Evolutionary conservation across 140 eudicot species (phyloP), one percentile per base, ranked within the genome.

Genomic region (Erigeron philadelphicus): DNA sequence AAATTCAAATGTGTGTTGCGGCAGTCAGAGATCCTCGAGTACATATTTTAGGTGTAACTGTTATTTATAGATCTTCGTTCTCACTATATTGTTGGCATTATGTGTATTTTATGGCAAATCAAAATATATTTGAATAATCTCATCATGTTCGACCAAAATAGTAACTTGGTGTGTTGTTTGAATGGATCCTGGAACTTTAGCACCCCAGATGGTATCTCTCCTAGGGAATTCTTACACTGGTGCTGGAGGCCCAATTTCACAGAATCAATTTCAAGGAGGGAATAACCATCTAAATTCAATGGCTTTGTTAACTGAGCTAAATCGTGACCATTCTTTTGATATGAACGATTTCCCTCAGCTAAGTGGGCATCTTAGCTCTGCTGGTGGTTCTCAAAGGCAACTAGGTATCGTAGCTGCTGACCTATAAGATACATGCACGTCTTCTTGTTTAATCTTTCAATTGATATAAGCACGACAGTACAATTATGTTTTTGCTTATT

Each of bases 321-420:
- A 83, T 71, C 90, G 85, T 67, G 96, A 89, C 45, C 85, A 81
- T 84, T 78, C 96, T 61, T 87, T 89, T 69, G 96, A 89, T 71
- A 79, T 86, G 68, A 89, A 76, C 62, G 96, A 89, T 71, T 89
- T 89, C 72, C 91, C 96, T 66, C 96, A 89, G 82, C 76, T 89
- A 63, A 79, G 83, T 74, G 90, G 95, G 43, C 95, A 83, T 63
- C 84, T 85, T 82, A 82, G 74, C 60, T 86, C 96, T 64, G 83
- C 86, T 80, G 88, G 87, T 80, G 89, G 84, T 78, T 88, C 93
- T 66, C 96, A 89, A 77, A 85, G 91, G 64, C 96, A 89, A 61
- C 44, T 86, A 78, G 96, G 96, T 89, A 76, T 11, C 72, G 17
- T 64, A 45, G 45, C 38, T 46, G 70, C 49, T 66, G 17, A 25